Base-by-base conservation (phyloP, 2,329 filamentous ascomycete genomes). In the Stagonosporopsis vannaccii region DNA sequence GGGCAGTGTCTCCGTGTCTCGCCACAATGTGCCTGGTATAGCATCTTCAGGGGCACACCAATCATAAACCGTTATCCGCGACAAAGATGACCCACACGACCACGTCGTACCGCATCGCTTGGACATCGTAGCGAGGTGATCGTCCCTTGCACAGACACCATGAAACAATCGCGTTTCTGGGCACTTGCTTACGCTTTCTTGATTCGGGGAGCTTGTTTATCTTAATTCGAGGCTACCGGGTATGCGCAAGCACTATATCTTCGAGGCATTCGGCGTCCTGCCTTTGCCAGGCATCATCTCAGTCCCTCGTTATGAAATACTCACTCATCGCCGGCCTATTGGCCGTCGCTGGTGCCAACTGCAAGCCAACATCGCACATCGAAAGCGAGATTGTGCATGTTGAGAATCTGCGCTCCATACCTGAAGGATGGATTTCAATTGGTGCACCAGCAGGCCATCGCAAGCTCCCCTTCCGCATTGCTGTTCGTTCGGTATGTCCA, bases 381-480 rank as follows among this genome's bases (percentile, higher is more conserved):
- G 67, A 72, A 23, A 59, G 47, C 43, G 69, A 74, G 54, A 59
- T 61, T 9, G 40, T 53, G 9, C 36, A 51, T 13, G 66, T 77
- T 20, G 75, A 77, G 50, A 59, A 65, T 22, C 56, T 77, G 32
- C 60, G 57, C n/a, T 48, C 50, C 37, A 66, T 77, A 2, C 75
- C 75, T 28, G 56, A 75, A 40, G 73, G 73, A 39, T 77, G 75
- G 75, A 66, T 62, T 41, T 67, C 73, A 32, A 59, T 76, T 26
- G 72, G 70, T 22, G 65, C 65, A 23, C 74, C 74, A 4, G 61
- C 70, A 25, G 66, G 66, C 20, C 58, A 67, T 48, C 65, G 64
- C 47, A 71, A 71, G 56, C 61, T 77, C 42, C 72, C 71, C 28
- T 77, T 77, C 59, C 73, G 75, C 62, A 75, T 77, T 62, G 75